Conservation (phyloP, 208 protist genomes). For the Wallacemonas sp. region DNA sequence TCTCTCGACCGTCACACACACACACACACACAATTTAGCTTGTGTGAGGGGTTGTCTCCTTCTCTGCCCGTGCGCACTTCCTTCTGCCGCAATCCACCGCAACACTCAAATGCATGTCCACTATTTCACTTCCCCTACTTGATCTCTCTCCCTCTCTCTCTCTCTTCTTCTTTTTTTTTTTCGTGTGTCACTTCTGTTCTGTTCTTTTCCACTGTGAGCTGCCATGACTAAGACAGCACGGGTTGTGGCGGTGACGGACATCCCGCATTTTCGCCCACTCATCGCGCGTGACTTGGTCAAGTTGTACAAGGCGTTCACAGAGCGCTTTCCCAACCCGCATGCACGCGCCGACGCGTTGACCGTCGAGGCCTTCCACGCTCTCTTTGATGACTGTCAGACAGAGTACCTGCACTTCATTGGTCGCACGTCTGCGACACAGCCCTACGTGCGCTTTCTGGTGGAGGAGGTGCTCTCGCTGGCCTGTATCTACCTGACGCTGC, state of each 20-base stretch:
- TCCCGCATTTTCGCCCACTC: slow-evolving; percentile 16
- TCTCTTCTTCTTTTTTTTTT: slow-evolving; percentile 14
- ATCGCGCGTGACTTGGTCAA: slow-evolving; percentile 60
- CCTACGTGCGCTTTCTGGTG: slow-evolving; percentile 47
- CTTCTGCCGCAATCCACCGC: too few species aligned
- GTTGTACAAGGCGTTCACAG: slow-evolving; percentile 42
- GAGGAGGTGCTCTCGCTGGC: slow-evolving; percentile 62
- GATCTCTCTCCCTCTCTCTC: slow-evolving; percentile 7
- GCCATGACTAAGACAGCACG: slow-evolving; percentile 4
- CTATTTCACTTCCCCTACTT: too few species aligned
- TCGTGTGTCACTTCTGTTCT: slow-evolving; percentile 2
- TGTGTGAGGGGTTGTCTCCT: too few species aligned
- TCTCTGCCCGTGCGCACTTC: too few species aligned
- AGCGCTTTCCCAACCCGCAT: slow-evolving; percentile 24
- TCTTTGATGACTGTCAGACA: slow-evolving; percentile 51
- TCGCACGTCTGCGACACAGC: slow-evolving; percentile 35
- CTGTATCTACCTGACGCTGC: slow-evolving; percentile 65
- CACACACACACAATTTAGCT: too few species aligned
- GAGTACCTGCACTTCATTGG: slow-evolving; percentile 83
- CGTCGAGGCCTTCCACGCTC: slow-evolving; percentile 44
- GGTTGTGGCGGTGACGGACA: background rate
- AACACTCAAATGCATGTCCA: too few species aligned
- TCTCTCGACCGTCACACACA: too few species aligned
- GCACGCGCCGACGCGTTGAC: slow-evolving; percentile 18
- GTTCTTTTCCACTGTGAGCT: background rate